Conservation (phyloP, 2,329 filamentous ascomycete species). For the Pseudopithomyces maydicus region DNA sequence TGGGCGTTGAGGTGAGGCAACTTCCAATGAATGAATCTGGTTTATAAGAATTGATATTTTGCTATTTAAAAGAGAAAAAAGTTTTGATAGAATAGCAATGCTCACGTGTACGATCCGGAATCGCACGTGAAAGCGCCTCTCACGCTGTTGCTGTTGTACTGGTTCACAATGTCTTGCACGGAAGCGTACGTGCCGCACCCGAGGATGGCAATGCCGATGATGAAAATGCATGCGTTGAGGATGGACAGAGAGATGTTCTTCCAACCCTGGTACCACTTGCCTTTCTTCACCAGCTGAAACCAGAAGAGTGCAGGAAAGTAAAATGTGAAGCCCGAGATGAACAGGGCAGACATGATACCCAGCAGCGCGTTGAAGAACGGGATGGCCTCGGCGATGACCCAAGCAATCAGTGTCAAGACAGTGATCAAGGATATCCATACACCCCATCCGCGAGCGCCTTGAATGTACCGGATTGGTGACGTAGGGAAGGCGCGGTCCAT, state of each 20-base stretch:
- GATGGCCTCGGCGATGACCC: conserved; percentile 72
- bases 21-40: too few species aligned
- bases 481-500: conserved; percentile 65
- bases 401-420: conserved; percentile 65
- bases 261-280: conserved; percentile 45
- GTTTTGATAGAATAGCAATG: background rate
- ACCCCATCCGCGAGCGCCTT: conserved; percentile 45
- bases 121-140: conserved; percentile 49
- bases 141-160: conserved; percentile 46
- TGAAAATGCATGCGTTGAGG: conserved; percentile 31
- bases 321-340: conserved; percentile 71
- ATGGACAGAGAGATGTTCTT: conserved; percentile 41
- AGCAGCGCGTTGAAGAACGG: conserved; percentile 73
- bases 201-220: conserved; percentile 39
- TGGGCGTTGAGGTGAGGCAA: too few species aligned
- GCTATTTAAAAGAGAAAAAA: background rate
- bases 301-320: conserved; percentile 47
- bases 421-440: conserved; percentile 66
- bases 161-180: conserved; percentile 50
- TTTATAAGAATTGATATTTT: background rate
- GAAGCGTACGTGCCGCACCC: conserved; percentile 51
- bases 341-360: conserved; percentile 66
- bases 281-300: conserved; percentile 49
- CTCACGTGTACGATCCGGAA: conserved; percentile 13
- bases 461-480: conserved; percentile 54